Conservation (phyloP, 1,284 basidiomycete species). For the Sphagnurus paluster region DNA sequence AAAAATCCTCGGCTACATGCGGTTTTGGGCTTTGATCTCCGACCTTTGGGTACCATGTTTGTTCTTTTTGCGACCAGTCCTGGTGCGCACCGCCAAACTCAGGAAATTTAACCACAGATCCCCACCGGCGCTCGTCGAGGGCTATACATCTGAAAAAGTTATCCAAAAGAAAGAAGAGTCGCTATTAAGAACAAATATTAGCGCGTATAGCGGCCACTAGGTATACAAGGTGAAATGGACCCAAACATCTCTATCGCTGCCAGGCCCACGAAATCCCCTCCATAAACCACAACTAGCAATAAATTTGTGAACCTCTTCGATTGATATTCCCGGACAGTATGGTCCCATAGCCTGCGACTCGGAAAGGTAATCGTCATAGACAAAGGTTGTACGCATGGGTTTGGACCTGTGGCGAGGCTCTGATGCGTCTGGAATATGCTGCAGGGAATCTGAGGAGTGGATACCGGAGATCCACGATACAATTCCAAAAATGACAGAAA, state of each 20-base stretch:
- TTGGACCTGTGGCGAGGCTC: no score
- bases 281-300: neutral
- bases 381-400: neutral
- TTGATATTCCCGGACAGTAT: constrained; percentile 4
- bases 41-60: neutral
- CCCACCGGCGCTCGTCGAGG: constrained; percentile 18
- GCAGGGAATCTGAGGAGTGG: no score
- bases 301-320: constrained; percentile 6
- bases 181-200: neutral
- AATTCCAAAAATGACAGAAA: no score
- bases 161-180: constrained; percentile 1
- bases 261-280: neutral
- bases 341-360: neutral
- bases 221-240: neutral
- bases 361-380: constrained; percentile 3
- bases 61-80: constrained; percentile 16
- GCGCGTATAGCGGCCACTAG: neutral
- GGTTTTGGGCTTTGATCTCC: neutral
- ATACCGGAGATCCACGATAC: no score
- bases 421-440: no score
- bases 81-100: constrained; percentile 13
- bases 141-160: constrained; percentile 21
- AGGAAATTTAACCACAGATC: constrained; percentile 5
- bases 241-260: neutral
- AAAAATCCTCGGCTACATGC: constrained; percentile 14